Evolutionary conservation across 192 early-diverging fungal genomes (phyloP), one percentile per base, ranked within the genome.

Genomic region (Diversispora epigaea): DNA sequence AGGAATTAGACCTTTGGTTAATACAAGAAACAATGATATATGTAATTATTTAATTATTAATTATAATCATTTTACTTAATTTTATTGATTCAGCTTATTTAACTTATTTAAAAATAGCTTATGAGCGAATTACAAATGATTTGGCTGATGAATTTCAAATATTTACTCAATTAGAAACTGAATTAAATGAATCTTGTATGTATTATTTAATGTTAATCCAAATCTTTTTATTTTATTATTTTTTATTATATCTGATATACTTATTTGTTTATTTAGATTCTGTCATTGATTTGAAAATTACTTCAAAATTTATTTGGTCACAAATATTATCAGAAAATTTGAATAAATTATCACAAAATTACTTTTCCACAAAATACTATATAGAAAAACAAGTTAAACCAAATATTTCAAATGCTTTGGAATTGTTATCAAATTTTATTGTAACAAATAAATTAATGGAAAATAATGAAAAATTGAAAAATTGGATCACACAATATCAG

Each of bases 241-340:
- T 58, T 40, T 22, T 73, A 4, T 63, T 52, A 15, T 19, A 41
- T 12, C 62, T 41, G 4, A 49, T 25, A 45, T 55, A 4, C 46
- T 69, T 19, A 19, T 50, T 69, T 47, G 6, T 21, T 45, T 69
- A 7, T 50, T 52, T 64, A 52, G 68, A 41, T 54, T 41, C 52
- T 8, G 17, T 12, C 6, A 49, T 65, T 25, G 45, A 40, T 22
- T 32, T 11, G 62, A 7, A 79, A 7, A 73, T 89, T 1, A 77
- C 85, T 2, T 45, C 88, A 43, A 89, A 88, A 66, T 92, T 93
- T 80, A 82, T 88, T 17, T 90, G 90, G 89, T 81, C 68, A 57
- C 60, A 86, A 78, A 76, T 88, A n/a, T 72, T 92, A 4, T 85
- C 89, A 43, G 88, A 92, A 45, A 92, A 92, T 69, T 68, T 92